Base-by-base conservation (phyloP, 2,329 filamentous ascomycete genomes). In the Cladosporium sphaerospermum region DNA sequence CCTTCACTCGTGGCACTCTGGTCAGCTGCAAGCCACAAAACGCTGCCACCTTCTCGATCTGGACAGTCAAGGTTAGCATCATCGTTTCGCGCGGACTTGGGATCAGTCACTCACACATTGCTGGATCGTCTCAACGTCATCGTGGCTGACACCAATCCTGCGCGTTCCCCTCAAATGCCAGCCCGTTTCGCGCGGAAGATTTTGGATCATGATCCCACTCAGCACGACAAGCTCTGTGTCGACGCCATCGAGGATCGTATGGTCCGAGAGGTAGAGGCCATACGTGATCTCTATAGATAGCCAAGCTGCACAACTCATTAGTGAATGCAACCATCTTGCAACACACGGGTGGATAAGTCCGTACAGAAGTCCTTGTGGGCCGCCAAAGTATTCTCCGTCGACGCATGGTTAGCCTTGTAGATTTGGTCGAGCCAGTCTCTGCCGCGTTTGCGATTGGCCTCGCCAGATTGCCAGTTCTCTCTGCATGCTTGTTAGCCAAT, bases 191-290 rank as follows among this genome's bases (percentile, higher is more conserved):
- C 69, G 65, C 0, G 65, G 66, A 14, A 82, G 61, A 54, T 82
- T 82, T 61, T 83, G 80, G 5, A 77, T 78, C 76, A 82, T 78
- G 53, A 83, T 82, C 1, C 74, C 76, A 3, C 73, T 67, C 3
- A 82, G 64, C 1, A 79, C 77, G 1, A 79, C 73, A 8, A 82
- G 64, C 59, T 82, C 75, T 1, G 80, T 81, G 45, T 81, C 79
- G 3, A 79, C 54, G 9, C 76, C 75, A 14, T 75, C 75, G 3
- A 83, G 64, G 9, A 82, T 76, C 57, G 71, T 74, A 23, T 79
- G 75, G 62, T 83, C 79, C 9, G 75, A 77, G 0, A 83, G 72
- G 57, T 78, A 83, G 9, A 83, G 67, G 0, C 80, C 80, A 55
- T 83, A 83, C 0, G 77, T 81, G 54, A 83, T 81, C 50, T 81